Conservation (phyloP, 1,284 basidiomycete genomes). For the Hemileia vastatrix region DNA sequence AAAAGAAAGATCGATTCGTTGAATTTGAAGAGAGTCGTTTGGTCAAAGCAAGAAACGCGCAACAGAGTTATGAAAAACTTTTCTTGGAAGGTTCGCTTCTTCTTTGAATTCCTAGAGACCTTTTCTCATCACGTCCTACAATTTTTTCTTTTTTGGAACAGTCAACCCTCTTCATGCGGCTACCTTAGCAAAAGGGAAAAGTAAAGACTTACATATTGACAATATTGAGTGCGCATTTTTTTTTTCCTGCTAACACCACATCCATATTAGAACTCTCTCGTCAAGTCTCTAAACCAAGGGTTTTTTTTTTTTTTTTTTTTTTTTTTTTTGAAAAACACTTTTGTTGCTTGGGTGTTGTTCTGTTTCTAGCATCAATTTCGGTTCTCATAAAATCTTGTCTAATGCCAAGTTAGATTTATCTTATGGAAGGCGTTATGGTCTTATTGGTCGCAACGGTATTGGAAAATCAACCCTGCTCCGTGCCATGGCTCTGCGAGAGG, state of each 20-base stretch:
- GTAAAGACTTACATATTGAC: conserved; percentile 89
- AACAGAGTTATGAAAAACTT: conserved; percentile 49
- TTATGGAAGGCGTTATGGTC: conserved; percentile 45
- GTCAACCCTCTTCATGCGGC: conserved; percentile 90
- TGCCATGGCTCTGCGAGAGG: conserved; percentile 88
- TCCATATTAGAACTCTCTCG: not conserved
- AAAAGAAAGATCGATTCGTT: conserved; percentile 55
- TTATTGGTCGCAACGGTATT: conserved; percentile 64
- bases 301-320: not conserved
- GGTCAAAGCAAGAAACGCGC: conserved; percentile 81
- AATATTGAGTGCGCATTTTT: conserved; percentile 59
- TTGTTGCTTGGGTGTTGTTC: not conserved
- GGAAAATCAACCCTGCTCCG: conserved; percentile 97
- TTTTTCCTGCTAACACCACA: conserved; percentile 30
- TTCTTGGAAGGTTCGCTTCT: conserved; percentile 14
- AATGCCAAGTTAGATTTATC: conserved; percentile 44
- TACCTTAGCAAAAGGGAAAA: conserved; percentile 74
- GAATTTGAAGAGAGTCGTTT: conserved; percentile 92
- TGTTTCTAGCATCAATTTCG: conserved; percentile 60
- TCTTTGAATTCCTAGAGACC: conserved; percentile 1
- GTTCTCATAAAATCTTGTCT: conserved; percentile 80
- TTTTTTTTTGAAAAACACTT: not conserved
- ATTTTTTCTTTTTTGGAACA: conserved; percentile 48
- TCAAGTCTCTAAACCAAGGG: not conserved
- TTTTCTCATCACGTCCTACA: conserved; percentile 71